These are phyloP conservation scores for Kurtzmaniella cleridarum DNA, from an alignment of 805 yeast genomes.

Conservation along the genomic window DNA sequence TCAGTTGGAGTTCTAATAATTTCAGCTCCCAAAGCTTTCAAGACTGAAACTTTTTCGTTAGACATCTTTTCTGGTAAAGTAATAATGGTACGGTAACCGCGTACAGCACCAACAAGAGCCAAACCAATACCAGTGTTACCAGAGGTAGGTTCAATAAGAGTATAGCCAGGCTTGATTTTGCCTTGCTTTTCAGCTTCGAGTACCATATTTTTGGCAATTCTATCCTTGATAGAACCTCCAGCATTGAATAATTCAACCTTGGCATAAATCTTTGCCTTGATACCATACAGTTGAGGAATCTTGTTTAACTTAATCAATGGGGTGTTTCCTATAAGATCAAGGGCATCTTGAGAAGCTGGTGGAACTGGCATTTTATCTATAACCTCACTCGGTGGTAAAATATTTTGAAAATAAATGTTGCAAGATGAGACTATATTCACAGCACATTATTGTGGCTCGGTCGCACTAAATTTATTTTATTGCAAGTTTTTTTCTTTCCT, in stretches of 20 bases:
- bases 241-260: slow-evolving; percentile 81
- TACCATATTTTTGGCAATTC: slow-evolving; percentile 83
- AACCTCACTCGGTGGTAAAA: too few species aligned
- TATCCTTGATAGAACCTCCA: slow-evolving; percentile 86
- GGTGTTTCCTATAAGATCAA: slow-evolving; percentile 81
- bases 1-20: slow-evolving; percentile 88
- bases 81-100: slow-evolving; percentile 81
- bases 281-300: slow-evolving; percentile 70
- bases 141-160: slow-evolving; percentile 83
- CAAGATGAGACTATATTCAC: too few species aligned
- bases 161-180: slow-evolving; percentile 75
- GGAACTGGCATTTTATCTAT: slow-evolving; percentile 18
- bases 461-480: too few species aligned
- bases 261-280: slow-evolving; percentile 66
- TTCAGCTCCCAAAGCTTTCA: slow-evolving; percentile 87
- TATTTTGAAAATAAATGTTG: too few species aligned
- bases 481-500: too few species aligned
- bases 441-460: too few species aligned
- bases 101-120: slow-evolving; percentile 81
- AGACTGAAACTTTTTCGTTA: slow-evolving; percentile 81
- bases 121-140: slow-evolving; percentile 91
- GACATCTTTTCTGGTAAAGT: slow-evolving; percentile 91
- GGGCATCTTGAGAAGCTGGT: slow-evolving; percentile 45
- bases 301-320: slow-evolving; percentile 72
- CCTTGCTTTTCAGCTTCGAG: slow-evolving; percentile 79